A percentile compares a stretch with the other conserved stretches of the same genome.
Evolutionary conservation across 305 asterid genomes (phyloP).

Genomic region (Salvia sclarea): DNA sequence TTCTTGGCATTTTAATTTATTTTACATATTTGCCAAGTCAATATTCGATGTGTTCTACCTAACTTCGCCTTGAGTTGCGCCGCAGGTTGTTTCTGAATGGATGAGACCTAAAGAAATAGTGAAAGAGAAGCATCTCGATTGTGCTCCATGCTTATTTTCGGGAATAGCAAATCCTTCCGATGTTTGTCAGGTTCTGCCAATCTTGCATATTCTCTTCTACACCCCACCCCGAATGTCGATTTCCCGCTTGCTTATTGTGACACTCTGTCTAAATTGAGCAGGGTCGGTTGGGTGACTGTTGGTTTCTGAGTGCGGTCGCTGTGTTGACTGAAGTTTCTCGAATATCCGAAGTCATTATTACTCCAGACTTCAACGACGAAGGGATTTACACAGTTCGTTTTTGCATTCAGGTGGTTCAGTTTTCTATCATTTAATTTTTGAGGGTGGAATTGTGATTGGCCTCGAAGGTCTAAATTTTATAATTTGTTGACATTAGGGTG

Average conservation of each 20-base stretch:
- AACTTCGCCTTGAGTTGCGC: constrained; percentile 28
- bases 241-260: too few species aligned
- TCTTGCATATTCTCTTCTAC: background rate
- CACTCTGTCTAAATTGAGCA: constrained; percentile 45
- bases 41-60: background rate
- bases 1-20: constrained; percentile 4
- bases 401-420: constrained; percentile 76
- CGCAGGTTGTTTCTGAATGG: constrained; percentile 90
- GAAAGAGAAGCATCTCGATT: constrained; percentile 72
- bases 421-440: background rate
- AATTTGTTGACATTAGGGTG: constrained; percentile 60
- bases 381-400: constrained; percentile 97
- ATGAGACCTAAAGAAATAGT: constrained; percentile 93
- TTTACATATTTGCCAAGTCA: background rate
- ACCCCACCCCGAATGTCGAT: too few species aligned
- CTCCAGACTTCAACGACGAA: constrained; percentile 90
- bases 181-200: constrained; percentile 89
- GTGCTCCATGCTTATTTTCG: constrained; percentile 78
- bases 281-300: constrained; percentile 99
- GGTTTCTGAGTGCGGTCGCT: constrained; percentile 99
- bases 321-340: constrained; percentile 93
- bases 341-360: constrained; percentile 92
- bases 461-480: constrained; percentile 3
- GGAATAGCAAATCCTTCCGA: constrained; percentile 95
- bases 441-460: constrained; percentile 1